Base-by-base conservation (phyloP, 108 stramenopile genomes). In the Conticribra weissflogii region DNA sequence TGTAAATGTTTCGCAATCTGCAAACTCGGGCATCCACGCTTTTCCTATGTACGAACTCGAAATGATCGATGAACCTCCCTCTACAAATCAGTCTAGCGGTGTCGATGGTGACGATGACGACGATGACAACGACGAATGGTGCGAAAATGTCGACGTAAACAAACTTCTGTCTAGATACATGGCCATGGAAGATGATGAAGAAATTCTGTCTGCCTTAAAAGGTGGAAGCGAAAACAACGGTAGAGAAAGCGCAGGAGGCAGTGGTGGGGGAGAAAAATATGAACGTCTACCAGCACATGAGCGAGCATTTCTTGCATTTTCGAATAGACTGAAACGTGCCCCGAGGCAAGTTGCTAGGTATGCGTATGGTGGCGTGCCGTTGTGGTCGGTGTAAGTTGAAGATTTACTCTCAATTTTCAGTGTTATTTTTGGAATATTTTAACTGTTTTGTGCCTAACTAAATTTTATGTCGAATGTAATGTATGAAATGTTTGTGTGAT, bases 131-230 rank as follows among this genome's bases (percentile, higher is more conserved):
- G 84, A 85, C 51, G 83, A 82, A 16, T 32, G 82, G 81, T 34
- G 80, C 82, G 8, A 81, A 67, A 45, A 50, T 68, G 27, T 46
- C 17, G 86, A 88, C 59, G 86, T 95, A 24, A 86, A 89, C 46
- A 59, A 79, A 59, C 88, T 95, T 89, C 51, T 95, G 7, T 85
- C 86, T 28, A 63, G 80, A 54, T 95, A 95, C 60, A 76, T 95
- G 74, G 86, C 75, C n/a, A 86, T 88, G 72, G 93, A 95, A 71
- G 93, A 95, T 44, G 93, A 95, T 66, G 76, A 78, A 54, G 87
- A 85, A 1, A 90, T 95, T 56, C 50, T 95, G 19, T 66, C 82
- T 4, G 86, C 77, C 12, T 57, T 95, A 1, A 72, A 76, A 23
- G 84, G 86, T 18, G 71, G 55, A 16, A 52, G 48, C 12, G 18